phyloP scores from a whole-genome alignment of 768 basidiomycete genomes.

The Lentinula lateritia region DNA sequence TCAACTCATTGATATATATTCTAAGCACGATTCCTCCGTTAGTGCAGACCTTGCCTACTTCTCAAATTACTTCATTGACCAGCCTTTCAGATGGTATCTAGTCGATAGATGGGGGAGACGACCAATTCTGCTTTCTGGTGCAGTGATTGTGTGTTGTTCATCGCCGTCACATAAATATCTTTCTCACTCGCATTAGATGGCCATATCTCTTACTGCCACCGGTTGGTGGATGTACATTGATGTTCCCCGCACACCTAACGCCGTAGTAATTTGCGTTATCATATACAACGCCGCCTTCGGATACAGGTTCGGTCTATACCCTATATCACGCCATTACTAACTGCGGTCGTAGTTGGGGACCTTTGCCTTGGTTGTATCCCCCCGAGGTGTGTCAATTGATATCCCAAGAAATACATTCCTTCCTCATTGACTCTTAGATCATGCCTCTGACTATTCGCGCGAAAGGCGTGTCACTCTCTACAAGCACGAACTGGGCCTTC shows the following conservation, averaged over 20 bases:
- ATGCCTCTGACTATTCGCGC: conserved; percentile 86
- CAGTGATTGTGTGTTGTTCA: conserved; percentile 55
- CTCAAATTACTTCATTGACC: conserved; percentile 2
- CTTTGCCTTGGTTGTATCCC: conserved; percentile 83
- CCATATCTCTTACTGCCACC: conserved; percentile 66
- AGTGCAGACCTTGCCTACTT: conserved; percentile 17
- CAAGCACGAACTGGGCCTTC: conserved; percentile 86
- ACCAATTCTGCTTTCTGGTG: conserved; percentile 81
- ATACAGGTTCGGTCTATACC: conserved; percentile 47
- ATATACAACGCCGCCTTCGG: conserved; percentile 94
- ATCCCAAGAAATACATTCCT: not conserved
- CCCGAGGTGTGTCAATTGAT: conserved; percentile 53
- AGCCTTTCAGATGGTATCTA: conserved; percentile 73
- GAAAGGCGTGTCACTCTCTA: conserved; percentile 93
- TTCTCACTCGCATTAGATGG: conserved; percentile 53
- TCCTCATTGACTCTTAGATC: conserved; percentile 44
- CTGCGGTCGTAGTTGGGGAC: conserved; percentile 60
- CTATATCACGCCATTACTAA: not conserved
- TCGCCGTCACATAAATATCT: not conserved
- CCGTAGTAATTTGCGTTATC: conserved; percentile 85
- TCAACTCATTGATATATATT: conserved; percentile 81
- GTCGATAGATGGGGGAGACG: conserved; percentile 90
- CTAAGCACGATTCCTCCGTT: conserved; percentile 80
- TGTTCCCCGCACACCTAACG: conserved; percentile 76
- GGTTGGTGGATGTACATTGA: conserved; percentile 96